Evolutionary conservation across 176 grass and related monocot species (phyloP).

Genomic region (Eleusine coracana): DNA sequence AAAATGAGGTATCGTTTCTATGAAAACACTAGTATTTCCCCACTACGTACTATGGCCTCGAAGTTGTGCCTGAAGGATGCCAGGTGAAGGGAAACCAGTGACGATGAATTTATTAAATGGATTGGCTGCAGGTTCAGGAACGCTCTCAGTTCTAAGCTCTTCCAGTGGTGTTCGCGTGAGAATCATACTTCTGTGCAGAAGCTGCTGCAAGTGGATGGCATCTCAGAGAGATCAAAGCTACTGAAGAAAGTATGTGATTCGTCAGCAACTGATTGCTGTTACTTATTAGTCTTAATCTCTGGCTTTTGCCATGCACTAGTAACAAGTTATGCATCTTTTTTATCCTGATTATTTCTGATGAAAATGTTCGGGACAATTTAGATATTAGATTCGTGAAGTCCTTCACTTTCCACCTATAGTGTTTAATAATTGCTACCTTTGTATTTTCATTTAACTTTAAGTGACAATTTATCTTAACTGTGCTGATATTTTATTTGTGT

Average conservation of each 20-base stretch:
- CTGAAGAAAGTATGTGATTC: conserved; percentile 56
- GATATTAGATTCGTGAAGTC: not conserved
- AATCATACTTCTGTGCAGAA: conserved; percentile 55
- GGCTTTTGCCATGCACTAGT: conserved; percentile 14
- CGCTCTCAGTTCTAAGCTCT: conserved; percentile 55
- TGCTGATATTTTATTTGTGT: conserved; percentile 9
- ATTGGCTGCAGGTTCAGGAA: conserved; percentile 62
- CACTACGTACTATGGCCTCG: not conserved
- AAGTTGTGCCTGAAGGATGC: not conserved
- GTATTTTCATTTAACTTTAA: conserved; percentile 7
- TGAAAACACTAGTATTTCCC: not conserved
- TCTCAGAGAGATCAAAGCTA: conserved; percentile 56
- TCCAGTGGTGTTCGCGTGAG: conserved; percentile 56
- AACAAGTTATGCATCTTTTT: not conserved
- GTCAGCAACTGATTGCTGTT: not conserved
- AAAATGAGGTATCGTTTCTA: conserved; percentile 53
- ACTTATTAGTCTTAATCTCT: conserved; percentile 4
- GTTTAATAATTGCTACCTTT: not conserved
- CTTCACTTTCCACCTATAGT: not conserved
- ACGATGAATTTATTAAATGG: conserved; percentile 4
- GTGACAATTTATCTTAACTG: not conserved
- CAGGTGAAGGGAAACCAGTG: not conserved
- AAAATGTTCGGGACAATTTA: conserved; percentile 17
- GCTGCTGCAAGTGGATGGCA: conserved; percentile 54
- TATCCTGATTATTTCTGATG: not conserved